Conservation (phyloP, 1,139 yeast genomes). For the Hemisphaericaspora xylanilytica region DNA sequence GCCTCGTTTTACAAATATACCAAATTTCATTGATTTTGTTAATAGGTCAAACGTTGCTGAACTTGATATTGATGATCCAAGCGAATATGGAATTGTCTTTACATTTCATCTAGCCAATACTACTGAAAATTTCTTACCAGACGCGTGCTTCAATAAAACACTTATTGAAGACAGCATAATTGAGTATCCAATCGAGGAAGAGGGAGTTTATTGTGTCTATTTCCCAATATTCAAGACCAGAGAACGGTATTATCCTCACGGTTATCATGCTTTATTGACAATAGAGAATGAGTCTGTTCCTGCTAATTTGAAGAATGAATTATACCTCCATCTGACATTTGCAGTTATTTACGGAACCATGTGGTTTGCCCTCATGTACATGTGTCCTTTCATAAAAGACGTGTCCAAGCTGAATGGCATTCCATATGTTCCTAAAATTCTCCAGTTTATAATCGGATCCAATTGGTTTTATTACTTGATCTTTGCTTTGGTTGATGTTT, state of each 20-base stretch:
- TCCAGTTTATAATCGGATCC: neutral
- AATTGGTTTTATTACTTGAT: neutral
- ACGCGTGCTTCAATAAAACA: constrained; percentile 6
- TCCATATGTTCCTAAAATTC: neutral
- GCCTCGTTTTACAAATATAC: constrained; percentile 13
- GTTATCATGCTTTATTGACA: constrained; percentile 8
- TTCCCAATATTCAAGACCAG: constrained; percentile 9
- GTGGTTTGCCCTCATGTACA: neutral
- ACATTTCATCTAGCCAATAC: constrained; percentile 5
- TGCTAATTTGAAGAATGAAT: constrained; percentile 9
- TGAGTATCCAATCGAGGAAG: constrained; percentile 7
- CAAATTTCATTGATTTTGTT: constrained; percentile 15
- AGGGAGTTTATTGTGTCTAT: constrained; percentile 15
- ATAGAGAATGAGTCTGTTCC: constrained; percentile 12
- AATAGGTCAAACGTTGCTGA: constrained; percentile 1
- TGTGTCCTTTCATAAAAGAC: neutral
- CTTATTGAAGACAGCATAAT: constrained; percentile 7
- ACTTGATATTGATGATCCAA: neutral
- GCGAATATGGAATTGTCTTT: neutral
- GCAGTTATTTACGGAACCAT: neutral
- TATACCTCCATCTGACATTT: constrained; percentile 7
- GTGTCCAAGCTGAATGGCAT: neutral
- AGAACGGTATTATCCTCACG: constrained; percentile 11
- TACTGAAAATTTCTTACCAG: constrained; percentile 5
- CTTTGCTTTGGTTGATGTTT: neutral